phyloP scores from a whole-genome alignment of 2,329 filamentous ascomycete genomes.

The Neofusicoccum parvum region DNA sequence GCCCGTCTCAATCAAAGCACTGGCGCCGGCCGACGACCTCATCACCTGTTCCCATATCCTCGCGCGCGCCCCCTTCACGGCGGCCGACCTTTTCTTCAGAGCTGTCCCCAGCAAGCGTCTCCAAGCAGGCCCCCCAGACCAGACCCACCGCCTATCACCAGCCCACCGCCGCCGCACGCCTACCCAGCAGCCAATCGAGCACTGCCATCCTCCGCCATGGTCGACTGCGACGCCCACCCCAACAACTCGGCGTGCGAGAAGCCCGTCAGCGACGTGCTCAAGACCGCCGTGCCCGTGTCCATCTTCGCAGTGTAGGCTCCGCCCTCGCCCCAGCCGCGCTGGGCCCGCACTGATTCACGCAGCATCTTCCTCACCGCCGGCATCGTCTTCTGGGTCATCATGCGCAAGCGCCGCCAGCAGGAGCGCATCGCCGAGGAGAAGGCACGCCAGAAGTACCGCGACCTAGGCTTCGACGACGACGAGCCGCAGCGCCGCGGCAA shows the following conservation, averaged over 20 bases:
- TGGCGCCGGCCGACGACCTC: too few species aligned
- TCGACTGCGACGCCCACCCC: constrained; percentile 11
- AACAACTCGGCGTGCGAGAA: constrained; percentile 1
- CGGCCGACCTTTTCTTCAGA: background rate
- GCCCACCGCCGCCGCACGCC: background rate
- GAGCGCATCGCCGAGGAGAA: background rate
- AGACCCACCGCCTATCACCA: background rate
- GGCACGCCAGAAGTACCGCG: constrained; percentile 1
- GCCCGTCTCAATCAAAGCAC: background rate
- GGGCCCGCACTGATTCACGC: background rate
- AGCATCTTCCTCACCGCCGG: constrained; percentile 8
- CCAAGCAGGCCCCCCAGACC: constrained; percentile 12
- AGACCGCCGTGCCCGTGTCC: background rate
- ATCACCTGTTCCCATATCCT: background rate
- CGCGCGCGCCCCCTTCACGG: background rate
- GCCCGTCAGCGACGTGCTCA: constrained; percentile 5
- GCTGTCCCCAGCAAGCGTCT: background rate
- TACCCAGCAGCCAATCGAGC: background rate
- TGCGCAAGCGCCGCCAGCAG: background rate
- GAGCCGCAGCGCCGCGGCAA: background rate
- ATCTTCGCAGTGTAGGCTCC: background rate
- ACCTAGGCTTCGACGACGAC: constrained; percentile 18
- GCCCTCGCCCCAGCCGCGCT: background rate
- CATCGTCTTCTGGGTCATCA: constrained; percentile 5
- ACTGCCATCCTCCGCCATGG: background rate